Evolutionary conservation across 1,139 yeast species (phyloP).

Genomic region (Casaregolazyma suthepensis): DNA sequence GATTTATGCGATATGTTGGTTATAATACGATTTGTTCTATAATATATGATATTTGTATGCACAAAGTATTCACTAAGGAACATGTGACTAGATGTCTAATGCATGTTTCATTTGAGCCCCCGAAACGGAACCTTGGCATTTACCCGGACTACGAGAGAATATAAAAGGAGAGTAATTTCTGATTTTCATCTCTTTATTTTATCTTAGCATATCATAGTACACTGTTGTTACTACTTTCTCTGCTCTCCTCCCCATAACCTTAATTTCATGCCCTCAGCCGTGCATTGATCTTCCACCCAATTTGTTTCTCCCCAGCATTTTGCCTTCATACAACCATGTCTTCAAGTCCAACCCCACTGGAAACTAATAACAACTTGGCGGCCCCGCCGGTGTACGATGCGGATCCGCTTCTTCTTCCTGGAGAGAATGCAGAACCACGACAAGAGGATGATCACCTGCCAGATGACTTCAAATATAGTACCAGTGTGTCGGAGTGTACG

Average conservation of each 20-base stretch:
- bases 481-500: conserved; percentile 72
- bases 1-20: neutral
- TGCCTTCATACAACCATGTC: neutral
- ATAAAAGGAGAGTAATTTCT: too few relatives aligned
- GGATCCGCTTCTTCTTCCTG: conserved; percentile 18
- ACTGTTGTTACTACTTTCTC: too few relatives aligned
- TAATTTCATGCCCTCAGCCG: neutral
- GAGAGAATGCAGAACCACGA: conserved; percentile 23
- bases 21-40: neutral
- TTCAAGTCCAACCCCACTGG: neutral
- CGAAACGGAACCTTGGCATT: too few relatives aligned
- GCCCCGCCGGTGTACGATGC: conserved; percentile 10
- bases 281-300: neutral
- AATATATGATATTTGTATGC: neutral
- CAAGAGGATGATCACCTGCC: conserved; percentile 30
- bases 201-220: too few relatives aligned
- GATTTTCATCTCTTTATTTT: too few relatives aligned
- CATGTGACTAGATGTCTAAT: too few relatives aligned
- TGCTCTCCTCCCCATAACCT: neutral
- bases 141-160: too few relatives aligned
- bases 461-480: conserved; percentile 82
- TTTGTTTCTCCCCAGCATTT: neutral
- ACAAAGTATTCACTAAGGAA: too few relatives aligned
- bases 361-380: conserved; percentile 3
- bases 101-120: too few relatives aligned